Conservation (phyloP, 2,329 filamentous ascomycete genomes). For the Ceratocystis albifundus region DNA sequence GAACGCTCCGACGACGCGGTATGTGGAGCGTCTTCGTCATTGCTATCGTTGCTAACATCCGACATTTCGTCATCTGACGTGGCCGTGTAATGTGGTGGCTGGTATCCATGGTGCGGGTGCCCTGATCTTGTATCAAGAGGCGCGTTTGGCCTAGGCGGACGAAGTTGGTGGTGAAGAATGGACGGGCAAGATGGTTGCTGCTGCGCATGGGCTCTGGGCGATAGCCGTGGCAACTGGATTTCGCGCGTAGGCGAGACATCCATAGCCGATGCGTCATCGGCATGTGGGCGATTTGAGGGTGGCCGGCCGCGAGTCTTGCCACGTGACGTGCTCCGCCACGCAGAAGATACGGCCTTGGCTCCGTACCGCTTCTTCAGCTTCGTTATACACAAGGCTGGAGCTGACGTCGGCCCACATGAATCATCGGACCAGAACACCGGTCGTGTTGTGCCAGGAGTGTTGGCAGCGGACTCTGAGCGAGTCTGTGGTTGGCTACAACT, state of each 20-base stretch:
- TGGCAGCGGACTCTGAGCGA: too few relatives aligned
- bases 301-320: slow-evolving; percentile 71
- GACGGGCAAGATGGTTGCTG: background rate
- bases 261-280: background rate
- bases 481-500: too few relatives aligned
- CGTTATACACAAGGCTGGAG: slow-evolving; percentile 45
- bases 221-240: background rate
- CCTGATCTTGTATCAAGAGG: slow-evolving; percentile 33
- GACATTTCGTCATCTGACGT: background rate
- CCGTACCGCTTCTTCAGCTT: slow-evolving; percentile 49
- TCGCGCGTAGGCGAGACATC: background rate
- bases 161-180: slow-evolving; percentile 15
- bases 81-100: background rate
- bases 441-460: slow-evolving; percentile 30
- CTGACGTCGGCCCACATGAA: slow-evolving; percentile 58
- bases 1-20: background rate
- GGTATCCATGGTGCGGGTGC: slow-evolving; percentile 25
- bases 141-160: slow-evolving; percentile 32
- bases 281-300: slow-evolving; percentile 32
- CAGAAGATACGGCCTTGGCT: slow-evolving; percentile 75
- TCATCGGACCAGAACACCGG: slow-evolving; percentile 50
- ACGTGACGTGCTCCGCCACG: slow-evolving; percentile 49
- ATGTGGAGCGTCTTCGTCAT: background rate
- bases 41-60: background rate
- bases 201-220: background rate